These are phyloP conservation scores for Botrytis sinoallii DNA, from an alignment of 2,329 filamentous ascomycete genomes.

Conservation along the genomic window DNA sequence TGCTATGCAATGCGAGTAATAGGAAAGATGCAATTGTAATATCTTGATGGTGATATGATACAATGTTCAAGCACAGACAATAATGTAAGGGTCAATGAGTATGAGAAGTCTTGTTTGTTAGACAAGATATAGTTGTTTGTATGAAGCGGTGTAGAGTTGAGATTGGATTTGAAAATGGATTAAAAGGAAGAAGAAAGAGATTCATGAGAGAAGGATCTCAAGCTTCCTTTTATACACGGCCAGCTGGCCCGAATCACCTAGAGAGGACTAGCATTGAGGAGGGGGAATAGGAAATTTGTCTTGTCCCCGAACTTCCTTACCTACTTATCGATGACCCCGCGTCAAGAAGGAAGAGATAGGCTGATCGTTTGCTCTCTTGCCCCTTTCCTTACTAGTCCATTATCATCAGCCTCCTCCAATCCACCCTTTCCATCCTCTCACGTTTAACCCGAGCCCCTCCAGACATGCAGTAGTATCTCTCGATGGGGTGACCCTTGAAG, in stretches of 20 bases:
- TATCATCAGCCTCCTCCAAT: conserved; percentile 24
- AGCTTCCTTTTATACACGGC: conserved; percentile 63
- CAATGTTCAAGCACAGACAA: conserved; percentile 31
- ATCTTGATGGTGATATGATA: conserved; percentile 24
- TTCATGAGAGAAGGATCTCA: conserved; percentile 45
- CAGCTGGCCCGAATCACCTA: conserved; percentile 28
- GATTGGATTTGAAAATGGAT: conserved; percentile 37
- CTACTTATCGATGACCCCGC: conserved; percentile 40
- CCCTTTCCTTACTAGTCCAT: conserved; percentile 24
- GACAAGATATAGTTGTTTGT: conserved; percentile 16
- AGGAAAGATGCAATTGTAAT: conserved; percentile 21
- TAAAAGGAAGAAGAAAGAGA: conserved; percentile 53
- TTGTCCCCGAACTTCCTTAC: conserved; percentile 33
- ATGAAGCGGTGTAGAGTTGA: conserved; percentile 22
- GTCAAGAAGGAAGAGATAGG: conserved; percentile 39
- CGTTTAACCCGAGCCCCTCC: conserved; percentile 28
- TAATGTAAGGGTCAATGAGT: conserved; percentile 28
- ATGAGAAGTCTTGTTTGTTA: conserved; percentile 29
- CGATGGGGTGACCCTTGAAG: conserved; percentile 34
- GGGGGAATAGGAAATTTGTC: conserved; percentile 32
- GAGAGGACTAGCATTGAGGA: conserved; percentile 29
- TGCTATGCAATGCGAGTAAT: conserved; percentile 11
- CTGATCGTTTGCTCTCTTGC: conserved; percentile 29
- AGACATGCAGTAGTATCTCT: conserved; percentile 33
- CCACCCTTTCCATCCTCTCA: conserved; percentile 34